phyloP scores from a whole-genome alignment of 208 protist species.

The Naegleria gruberi region DNA sequence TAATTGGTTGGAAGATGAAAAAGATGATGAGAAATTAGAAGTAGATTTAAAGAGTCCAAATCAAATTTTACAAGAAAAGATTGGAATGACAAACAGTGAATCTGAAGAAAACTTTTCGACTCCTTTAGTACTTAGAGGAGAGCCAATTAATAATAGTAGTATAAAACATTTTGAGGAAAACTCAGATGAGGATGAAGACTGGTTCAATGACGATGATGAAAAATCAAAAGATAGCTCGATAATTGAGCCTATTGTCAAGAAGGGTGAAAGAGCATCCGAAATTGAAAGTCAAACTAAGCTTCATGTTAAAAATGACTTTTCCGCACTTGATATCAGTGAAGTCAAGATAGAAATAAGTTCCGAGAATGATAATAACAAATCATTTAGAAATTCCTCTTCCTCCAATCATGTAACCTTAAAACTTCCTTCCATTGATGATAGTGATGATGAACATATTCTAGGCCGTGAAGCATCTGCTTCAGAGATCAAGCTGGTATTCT shows the following conservation, averaged over 20 bases:
- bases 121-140: not conserved
- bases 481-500: not conserved
- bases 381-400: not conserved
- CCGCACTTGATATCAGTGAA: not conserved
- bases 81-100: not conserved
- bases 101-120: not conserved
- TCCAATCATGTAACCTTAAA: not conserved
- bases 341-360: not conserved
- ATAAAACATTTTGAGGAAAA: not conserved
- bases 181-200: not conserved
- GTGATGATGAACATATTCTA: not conserved
- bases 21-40: not conserved
- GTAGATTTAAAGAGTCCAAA: not conserved
- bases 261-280: not conserved
- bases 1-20: not conserved
- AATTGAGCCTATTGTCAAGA: not conserved
- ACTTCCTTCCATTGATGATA: not conserved
- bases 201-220: not conserved
- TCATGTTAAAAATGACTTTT: not conserved
- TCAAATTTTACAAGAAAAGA: not conserved
- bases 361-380: not conserved
- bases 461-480: not conserved
- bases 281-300: not conserved
- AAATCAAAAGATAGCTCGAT: not conserved
- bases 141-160: not conserved